Evolutionary conservation across 2,329 filamentous ascomycete species (phyloP).

Genomic region (Colletotrichum orchidophilum): DNA sequence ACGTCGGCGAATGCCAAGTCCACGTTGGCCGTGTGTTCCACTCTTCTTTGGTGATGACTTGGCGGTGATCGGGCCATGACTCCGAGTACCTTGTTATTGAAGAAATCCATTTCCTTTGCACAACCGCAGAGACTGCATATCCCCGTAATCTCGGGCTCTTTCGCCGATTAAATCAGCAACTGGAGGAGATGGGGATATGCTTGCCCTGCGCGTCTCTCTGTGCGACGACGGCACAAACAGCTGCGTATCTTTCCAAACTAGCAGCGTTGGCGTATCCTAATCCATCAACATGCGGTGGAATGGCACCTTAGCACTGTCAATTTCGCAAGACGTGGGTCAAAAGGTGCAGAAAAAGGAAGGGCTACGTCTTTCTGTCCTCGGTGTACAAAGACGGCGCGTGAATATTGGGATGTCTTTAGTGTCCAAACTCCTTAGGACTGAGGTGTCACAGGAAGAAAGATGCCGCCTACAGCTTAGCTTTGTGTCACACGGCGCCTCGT

Average conservation of each 20-base stretch:
- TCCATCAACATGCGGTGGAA: neutral
- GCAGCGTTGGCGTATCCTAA: neutral
- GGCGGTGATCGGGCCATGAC: conserved; percentile 1
- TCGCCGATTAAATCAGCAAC: conserved; percentile 9
- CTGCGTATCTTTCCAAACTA: conserved; percentile 13
- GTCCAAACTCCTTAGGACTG: neutral
- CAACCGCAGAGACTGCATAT: conserved; percentile 5
- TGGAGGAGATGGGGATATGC: conserved; percentile 4
- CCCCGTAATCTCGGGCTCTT: neutral
- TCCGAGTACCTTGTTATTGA: no score
- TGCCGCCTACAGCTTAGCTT: neutral
- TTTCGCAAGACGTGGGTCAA: neutral
- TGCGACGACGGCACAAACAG: conserved; percentile 13
- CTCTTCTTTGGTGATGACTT: conserved; percentile 2
- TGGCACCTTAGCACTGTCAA: neutral
- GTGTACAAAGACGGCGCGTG: neutral
- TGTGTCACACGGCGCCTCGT: conserved; percentile 23
- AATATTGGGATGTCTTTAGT: neutral
- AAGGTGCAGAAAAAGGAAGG: neutral
- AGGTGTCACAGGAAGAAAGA: neutral
- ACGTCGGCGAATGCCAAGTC: neutral
- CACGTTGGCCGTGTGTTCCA: neutral
- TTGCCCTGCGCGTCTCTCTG: conserved; percentile 8
- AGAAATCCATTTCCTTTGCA: conserved; percentile 18
- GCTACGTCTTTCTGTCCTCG: neutral